Percentiles rank a stretch among this genome's conserved stretches.
These are phyloP conservation scores for Blastobotrys serpentis DNA, from an alignment of 1,139 yeast genomes.

Conservation along the genomic window DNA sequence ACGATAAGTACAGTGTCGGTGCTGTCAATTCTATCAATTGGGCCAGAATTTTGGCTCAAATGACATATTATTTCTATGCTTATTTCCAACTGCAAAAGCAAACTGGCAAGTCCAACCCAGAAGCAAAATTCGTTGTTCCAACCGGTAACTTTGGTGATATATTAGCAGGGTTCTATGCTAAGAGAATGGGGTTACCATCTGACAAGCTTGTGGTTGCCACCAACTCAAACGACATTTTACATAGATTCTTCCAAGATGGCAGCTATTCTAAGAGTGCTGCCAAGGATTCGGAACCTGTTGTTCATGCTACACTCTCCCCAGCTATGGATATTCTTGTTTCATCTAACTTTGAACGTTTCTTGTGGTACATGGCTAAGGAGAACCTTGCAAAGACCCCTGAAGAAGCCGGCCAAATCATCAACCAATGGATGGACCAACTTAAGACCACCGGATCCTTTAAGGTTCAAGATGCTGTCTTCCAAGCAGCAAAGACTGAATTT, in stretches of 20 bases:
- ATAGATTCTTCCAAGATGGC: constrained; percentile 87
- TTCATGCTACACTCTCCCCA: constrained; percentile 88
- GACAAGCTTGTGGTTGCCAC: constrained; percentile 90
- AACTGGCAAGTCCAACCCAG: constrained; percentile 34
- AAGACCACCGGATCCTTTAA: constrained; percentile 72
- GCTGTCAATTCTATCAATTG: constrained; percentile 98
- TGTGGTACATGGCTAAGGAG: constrained; percentile 89
- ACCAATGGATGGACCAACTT: constrained; percentile 75
- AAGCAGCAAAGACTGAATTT: constrained; percentile 66
- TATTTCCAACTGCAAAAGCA: constrained; percentile 69
- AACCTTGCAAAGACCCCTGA: constrained; percentile 55
- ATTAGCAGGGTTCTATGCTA: constrained; percentile 92
- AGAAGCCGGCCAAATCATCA: constrained; percentile 73
- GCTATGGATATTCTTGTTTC: constrained; percentile 98
- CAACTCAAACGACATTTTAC: constrained; percentile 89
- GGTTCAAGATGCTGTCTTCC: constrained; percentile 64
- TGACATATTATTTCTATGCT: constrained; percentile 91
- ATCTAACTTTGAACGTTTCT: constrained; percentile 90
- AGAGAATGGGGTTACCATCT: constrained; percentile 91
- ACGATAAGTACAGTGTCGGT: constrained; percentile 86
- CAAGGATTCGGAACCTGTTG: constrained; percentile 54
- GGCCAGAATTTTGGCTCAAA: constrained; percentile 98
- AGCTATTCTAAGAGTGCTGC: constrained; percentile 55
- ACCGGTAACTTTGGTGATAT: constrained; percentile 98
- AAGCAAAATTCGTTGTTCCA: constrained; percentile 85